These are phyloP conservation scores for Fraxinus latifolia DNA, from an alignment of 305 asterid genomes.

Conservation along the genomic window DNA sequence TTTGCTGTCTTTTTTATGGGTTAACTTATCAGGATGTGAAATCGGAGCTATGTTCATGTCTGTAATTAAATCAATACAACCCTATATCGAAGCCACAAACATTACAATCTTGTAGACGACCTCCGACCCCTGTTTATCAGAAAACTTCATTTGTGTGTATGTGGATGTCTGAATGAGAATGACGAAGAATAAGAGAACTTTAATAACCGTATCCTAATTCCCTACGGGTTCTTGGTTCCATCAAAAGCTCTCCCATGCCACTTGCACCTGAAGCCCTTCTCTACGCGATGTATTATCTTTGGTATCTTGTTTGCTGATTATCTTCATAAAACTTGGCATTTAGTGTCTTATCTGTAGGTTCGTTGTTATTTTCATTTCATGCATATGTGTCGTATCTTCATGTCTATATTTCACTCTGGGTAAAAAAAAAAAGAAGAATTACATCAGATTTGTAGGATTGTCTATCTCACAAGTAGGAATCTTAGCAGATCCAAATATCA, in stretches of 20 bases:
- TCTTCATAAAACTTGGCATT: neutral
- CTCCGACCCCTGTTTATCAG: neutral
- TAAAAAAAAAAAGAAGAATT: neutral
- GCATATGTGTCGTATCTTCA: neutral
- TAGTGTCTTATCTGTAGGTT: neutral
- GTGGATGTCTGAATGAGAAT: neutral
- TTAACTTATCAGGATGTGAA: neutral
- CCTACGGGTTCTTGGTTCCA: neutral
- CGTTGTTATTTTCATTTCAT: neutral
- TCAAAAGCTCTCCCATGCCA: neutral
- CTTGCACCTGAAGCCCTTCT: neutral
- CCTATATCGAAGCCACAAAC: neutral
- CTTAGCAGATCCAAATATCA: neutral
- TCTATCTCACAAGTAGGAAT: neutral
- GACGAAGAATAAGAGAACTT: neutral
- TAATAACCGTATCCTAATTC: neutral
- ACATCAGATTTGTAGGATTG: neutral
- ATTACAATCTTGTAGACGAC: neutral
- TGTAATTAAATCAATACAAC: neutral
- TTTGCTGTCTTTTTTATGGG: neutral
- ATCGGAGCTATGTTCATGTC: neutral
- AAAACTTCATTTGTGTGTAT: neutral
- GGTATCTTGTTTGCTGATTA: neutral
- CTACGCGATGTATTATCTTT: neutral
- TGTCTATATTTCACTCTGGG: neutral